These are phyloP conservation scores for Magnaporthiopsis rhizophila DNA, from an alignment of 2,329 filamentous ascomycete genomes.

Conservation along the genomic window DNA sequence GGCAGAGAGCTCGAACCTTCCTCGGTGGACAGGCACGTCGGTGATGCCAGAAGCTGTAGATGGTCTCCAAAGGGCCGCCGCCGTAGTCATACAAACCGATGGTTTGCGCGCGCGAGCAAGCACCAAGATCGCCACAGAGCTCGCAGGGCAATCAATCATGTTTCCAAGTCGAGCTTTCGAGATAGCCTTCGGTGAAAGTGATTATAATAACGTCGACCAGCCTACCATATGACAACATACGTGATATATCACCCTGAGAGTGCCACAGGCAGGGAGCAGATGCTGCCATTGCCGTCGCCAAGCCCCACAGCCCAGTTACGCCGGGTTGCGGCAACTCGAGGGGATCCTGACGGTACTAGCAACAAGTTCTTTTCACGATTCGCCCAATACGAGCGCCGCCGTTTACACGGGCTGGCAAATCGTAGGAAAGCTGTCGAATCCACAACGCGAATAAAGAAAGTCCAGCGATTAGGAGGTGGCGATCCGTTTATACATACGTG, in stretches of 20 bases:
- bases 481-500: too few relatives aligned
- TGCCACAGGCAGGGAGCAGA: neutral
- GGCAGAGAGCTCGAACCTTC: slow-evolving; percentile 46
- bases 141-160: neutral
- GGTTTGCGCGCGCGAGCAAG: neutral
- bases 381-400: too few relatives aligned
- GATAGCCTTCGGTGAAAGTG: neutral
- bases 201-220: neutral
- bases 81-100: slow-evolving; percentile 40
- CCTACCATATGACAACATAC: neutral
- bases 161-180: neutral
- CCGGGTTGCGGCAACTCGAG: too few relatives aligned
- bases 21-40: slow-evolving; percentile 45
- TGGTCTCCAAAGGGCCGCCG: slow-evolving; percentile 45
- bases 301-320: too few relatives aligned
- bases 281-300: too few relatives aligned
- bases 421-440: too few relatives aligned
- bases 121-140: neutral
- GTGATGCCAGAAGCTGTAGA: slow-evolving; percentile 51
- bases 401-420: too few relatives aligned
- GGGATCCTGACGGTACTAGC: too few relatives aligned
- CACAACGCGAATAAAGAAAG: too few relatives aligned
- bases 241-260: neutral
- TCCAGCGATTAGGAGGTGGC: too few relatives aligned
- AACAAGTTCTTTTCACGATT: too few relatives aligned